Conservation (phyloP, 805 yeast species). For the Hanseniaspora taiwanica region DNA sequence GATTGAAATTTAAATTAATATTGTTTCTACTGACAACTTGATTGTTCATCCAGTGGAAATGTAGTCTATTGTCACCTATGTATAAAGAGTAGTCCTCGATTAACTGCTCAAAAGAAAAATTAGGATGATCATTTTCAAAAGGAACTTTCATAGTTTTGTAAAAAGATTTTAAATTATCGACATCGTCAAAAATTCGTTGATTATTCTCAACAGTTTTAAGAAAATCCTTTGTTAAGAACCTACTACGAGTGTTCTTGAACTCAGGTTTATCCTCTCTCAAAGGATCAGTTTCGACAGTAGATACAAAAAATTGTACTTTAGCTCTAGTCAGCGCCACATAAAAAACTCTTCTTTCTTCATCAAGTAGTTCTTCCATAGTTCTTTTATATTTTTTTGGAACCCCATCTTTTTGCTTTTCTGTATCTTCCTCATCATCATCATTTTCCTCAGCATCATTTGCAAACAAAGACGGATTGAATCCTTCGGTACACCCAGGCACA, state of each 20-base stretch:
- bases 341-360: conserved; percentile 75
- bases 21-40: conserved; percentile 11
- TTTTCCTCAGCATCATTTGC: conserved; percentile 24
- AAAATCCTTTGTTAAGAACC: conserved; percentile 19
- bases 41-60: conserved; percentile 19
- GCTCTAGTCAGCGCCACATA: conserved; percentile 89
- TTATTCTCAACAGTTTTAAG: conserved; percentile 16
- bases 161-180: conserved; percentile 11
- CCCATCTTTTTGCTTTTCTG: conserved; percentile 9
- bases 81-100: conserved; percentile 18
- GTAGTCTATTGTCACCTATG: conserved; percentile 16
- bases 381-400: conserved; percentile 7
- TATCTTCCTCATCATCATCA: conserved; percentile 17
- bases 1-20: conserved; percentile 9
- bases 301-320: conserved; percentile 37
- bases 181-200: conserved; percentile 15
- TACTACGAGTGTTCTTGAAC: conserved; percentile 7
- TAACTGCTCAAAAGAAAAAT: conserved; percentile 15
- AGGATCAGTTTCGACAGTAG: conserved; percentile 15
- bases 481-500: conserved; percentile 58
- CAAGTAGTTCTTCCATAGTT: conserved; percentile 20
- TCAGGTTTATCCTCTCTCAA: conserved; percentile 9
- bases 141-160: conserved; percentile 10
- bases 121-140: conserved; percentile 1
- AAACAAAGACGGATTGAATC: conserved; percentile 47